Evolutionary conservation across 306 rosid genomes (phyloP), one percentile per base, ranked within the genome.

Genomic region (Rosa persica): DNA sequence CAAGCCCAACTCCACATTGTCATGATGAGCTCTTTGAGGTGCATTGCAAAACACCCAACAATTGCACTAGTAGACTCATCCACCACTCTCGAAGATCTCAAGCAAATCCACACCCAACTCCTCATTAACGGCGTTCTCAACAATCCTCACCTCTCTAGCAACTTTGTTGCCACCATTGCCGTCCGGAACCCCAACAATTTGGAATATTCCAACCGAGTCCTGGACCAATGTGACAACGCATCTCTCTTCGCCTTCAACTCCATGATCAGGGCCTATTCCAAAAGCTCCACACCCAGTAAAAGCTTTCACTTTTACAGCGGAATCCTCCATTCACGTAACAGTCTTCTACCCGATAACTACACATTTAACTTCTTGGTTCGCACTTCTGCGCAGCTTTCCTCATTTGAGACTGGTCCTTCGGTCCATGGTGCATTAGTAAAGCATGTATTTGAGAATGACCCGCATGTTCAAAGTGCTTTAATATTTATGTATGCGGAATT

Each of bases 221-320:
- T 90, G 9, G 67, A 67, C 81, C 85, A 78, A 43, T 78, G 79
- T 49, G 10, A 75, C 38, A 27, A 44, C 78, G 89, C 90, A 52
- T 81, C 83, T 30, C 82, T 87, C 80, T 87, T 87, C 44, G 12
- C 91, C 49, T 70, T 92, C 80, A 90, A 92, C 86, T 87, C 93
- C 81, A 78, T 90, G 85, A 90, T 90, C 83, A 87, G 93, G 73
- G 90, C 89, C 54, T 83, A 81, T 48, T 92, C 91, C 73, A 92
- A 81, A 46, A 81, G 85, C 83, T 47, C 89, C 64, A 78, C 81
- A 5, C 97, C 94, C 8, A 71, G 52, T 11, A 76, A 69, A 75
- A 85, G 93, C 76, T 87, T 90, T 67, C 58, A 76, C 5, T 85
- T 88, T 17, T 92, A 81, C 86, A 57, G 62, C 70, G 23, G 62